Base-by-base conservation (phyloP, 1,139 yeast genomes). In the Suhomyces choctaworum region DNA sequence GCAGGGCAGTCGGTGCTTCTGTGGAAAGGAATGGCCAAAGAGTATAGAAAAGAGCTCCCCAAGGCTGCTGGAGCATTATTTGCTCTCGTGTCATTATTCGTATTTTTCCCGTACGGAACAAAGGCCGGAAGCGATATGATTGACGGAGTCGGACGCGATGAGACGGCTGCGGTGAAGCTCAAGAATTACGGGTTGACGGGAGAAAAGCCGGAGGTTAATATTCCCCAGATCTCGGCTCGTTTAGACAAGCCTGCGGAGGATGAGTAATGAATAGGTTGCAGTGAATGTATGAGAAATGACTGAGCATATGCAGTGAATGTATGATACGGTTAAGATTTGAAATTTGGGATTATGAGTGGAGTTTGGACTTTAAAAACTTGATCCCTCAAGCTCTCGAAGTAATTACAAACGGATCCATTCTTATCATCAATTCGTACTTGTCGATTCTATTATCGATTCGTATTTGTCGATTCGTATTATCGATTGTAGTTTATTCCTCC, bases 201-300 rank as follows among this genome's bases (percentile, higher is more conserved):
- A 16, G 37, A 30, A 3, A 31, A 45, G 25, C 45, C 53, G 6
- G 37, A 30, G n/a, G 58, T 52, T 8, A 34, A 34, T 29, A 47
- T 48, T 32, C 58, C 60, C 13, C 51, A 47, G 7, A 44, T 48
- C 3, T 48, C 45, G 21, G 53, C 44, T 5, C 52, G 45, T 22
- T 34, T 42, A 22, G 53, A 47, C 31, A 42, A 48, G 30, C 40
- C 42, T 13, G 28, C 15, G 2, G 52, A 44, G 1, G 55, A 48
- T 21, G 54, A 50, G 20, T 17, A 17, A 17, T n/a, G n/a, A n/a
- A n/a, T n/a, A n/a, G n/a, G n/a, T n/a, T n/a, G n/a, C n/a, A n/a
- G n/a, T n/a, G n/a, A n/a, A n/a, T n/a, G n/a, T n/a, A n/a, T n/a
- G n/a, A n/a, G n/a, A n/a, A n/a, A n/a, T n/a, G n/a, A n/a, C n/a